Conservation (phyloP, 495 filamentous ascomycete genomes). For the Penicillium daleae region DNA sequence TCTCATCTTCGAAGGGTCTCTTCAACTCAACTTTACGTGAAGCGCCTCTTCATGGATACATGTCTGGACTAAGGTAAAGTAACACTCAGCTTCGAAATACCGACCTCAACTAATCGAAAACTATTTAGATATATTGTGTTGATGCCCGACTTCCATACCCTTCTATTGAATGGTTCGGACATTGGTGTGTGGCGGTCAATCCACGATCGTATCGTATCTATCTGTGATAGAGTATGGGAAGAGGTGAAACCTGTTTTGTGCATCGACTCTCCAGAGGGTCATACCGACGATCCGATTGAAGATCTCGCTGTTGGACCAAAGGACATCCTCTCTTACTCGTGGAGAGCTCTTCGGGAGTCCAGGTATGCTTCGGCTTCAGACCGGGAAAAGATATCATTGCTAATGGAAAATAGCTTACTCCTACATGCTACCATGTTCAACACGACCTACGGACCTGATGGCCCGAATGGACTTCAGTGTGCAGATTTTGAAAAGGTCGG, state of each 20-base stretch:
- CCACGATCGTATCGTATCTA: constrained; percentile 58
- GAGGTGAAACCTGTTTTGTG: constrained; percentile 78
- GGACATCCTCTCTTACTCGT: constrained; percentile 88
- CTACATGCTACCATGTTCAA: constrained; percentile 47
- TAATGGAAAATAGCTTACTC: constrained; percentile 58
- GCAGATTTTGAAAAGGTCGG: constrained; percentile 61
- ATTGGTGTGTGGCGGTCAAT: constrained; percentile 41
- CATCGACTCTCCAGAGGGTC: constrained; percentile 88
- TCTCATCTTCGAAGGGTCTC: constrained; percentile 57
- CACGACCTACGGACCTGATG: constrained; percentile 41
- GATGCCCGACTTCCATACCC: constrained; percentile 41
- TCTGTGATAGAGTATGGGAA: constrained; percentile 70
- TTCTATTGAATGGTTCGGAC: constrained; percentile 29
- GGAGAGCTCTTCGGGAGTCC: constrained; percentile 88
- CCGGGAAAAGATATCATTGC: constrained; percentile 2
- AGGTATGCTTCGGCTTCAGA: constrained; percentile 54
- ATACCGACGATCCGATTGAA: constrained; percentile 73
- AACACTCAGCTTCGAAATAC: background rate
- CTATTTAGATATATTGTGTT: constrained; percentile 46
- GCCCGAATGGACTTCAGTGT: constrained; percentile 33
- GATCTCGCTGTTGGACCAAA: constrained; percentile 73
- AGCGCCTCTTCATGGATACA: constrained; percentile 70
- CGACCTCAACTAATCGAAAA: background rate
- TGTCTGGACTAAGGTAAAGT: constrained; percentile 64
- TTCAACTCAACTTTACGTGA: constrained; percentile 63